Evolutionary conservation across 805 yeast genomes (phyloP), one percentile per base, ranked within the genome.

Genomic region (Lachancea sp.): DNA sequence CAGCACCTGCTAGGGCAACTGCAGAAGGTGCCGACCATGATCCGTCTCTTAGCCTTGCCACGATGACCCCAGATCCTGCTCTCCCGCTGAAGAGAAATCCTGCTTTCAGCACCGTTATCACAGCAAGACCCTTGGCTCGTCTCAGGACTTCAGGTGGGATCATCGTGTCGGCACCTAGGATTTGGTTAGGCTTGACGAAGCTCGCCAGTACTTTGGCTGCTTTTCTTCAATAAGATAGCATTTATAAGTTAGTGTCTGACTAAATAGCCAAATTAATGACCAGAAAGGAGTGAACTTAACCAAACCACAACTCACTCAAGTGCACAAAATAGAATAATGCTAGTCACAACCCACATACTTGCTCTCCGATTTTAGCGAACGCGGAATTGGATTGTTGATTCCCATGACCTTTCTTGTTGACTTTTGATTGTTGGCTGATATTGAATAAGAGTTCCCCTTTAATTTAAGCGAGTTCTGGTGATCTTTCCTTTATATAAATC

Each of bases 21-120:
- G 97, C 99, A 2, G 95, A 82, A 1, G 99, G 99, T 2, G 97
- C 95, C 12, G 97, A 89, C 99, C 99, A 91, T 0, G 85, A 67
- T 0, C 97, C 98, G 66, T 93, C 98, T 2, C 95, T 95, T 41
- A 93, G 73, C 48, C 97, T 72, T 4, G 97, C 96, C 20, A 91
- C 95, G 49, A 91, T 85, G 30, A 91, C 86, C 52, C 99, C 99
- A 1, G 96, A 86, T 20, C 99, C 99, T 0, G 97, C 98, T 63
- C 99, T 78, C 25, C 98, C 99, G 2, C 96, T 86, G 64, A 91
- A 91, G 45, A 91, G 71, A 64, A 91, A 91, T 2, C 99, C 99
- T 3, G 98, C 99, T 64, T 93, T 91, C 47, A 91, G 71, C n/a
- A 93, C 97, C 0, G 98, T 91, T 52, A 91, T 75, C 32, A 91